Evolutionary conservation across 805 yeast genomes (phyloP).

Genomic region (Scheffersomyces stipitis): DNA sequence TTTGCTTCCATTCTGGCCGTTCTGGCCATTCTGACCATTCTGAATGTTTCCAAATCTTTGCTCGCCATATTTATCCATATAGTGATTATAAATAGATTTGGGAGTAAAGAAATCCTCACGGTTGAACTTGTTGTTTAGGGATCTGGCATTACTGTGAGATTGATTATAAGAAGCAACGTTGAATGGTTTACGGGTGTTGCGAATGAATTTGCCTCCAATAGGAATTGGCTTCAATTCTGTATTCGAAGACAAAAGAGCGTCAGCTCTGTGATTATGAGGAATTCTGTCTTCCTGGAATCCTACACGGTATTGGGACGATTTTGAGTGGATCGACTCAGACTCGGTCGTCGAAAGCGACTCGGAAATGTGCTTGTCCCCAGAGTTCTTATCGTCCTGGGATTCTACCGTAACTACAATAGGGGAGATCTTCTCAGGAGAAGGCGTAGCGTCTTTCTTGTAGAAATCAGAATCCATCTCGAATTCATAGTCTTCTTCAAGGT

Average conservation of each 20-base stretch:
- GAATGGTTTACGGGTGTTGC: constrained; percentile 57
- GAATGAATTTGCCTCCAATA: constrained; percentile 31
- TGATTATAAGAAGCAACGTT: constrained; percentile 61
- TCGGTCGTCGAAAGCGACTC: constrained; percentile 7
- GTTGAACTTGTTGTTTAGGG: constrained; percentile 37
- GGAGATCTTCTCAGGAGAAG: constrained; percentile 6
- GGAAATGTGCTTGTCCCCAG: neutral
- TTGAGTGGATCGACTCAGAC: constrained; percentile 6
- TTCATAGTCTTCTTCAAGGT: constrained; percentile 17
- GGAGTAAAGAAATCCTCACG: constrained; percentile 80
- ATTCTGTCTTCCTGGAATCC: constrained; percentile 6
- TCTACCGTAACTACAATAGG: neutral
- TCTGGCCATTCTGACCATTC: constrained; percentile 5
- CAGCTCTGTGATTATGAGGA: constrained; percentile 43
- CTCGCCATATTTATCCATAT: constrained; percentile 64
- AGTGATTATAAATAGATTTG: constrained; percentile 66
- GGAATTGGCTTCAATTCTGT: constrained; percentile 43
- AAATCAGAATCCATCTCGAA: constrained; percentile 18
- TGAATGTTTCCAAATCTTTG: constrained; percentile 22
- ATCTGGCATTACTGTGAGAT: constrained; percentile 13
- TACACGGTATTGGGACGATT: neutral
- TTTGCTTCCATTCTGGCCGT: constrained; percentile 1
- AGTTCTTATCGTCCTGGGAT: neutral
- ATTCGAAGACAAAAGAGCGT: constrained; percentile 39
- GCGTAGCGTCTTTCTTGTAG: constrained; percentile 9